Conservation (phyloP, 352 stramenopile genomes). For the Globisporangium spinosum region DNA sequence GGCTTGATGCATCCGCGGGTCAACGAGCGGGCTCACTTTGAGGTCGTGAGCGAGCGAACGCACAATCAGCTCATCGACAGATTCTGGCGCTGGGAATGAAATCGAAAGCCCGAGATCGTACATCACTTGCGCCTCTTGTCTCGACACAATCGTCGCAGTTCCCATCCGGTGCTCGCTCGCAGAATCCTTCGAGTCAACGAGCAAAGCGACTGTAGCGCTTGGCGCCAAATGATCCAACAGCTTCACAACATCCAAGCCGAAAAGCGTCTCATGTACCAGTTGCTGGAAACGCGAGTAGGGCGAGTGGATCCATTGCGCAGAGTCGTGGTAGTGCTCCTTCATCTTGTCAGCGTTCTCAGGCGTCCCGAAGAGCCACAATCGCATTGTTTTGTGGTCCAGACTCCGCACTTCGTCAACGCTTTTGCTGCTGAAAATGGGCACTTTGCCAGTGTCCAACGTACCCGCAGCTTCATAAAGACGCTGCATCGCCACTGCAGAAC, state of each 20-base stretch:
- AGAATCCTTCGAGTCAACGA: neutral
- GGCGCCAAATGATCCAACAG: conserved; percentile 25
- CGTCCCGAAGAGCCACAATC: conserved; percentile 33
- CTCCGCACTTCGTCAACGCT: neutral
- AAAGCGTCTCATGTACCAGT: conserved; percentile 28
- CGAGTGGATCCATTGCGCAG: conserved; percentile 20
- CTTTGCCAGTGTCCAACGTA: neutral
- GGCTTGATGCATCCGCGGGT: conserved; percentile 13
- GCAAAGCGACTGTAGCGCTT: conserved; percentile 12
- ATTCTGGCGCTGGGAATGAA: conserved; percentile 25
- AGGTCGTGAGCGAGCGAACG: conserved; percentile 27
- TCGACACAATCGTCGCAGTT: neutral
- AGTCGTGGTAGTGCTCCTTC: conserved; percentile 23
- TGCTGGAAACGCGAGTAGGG: conserved; percentile 30
- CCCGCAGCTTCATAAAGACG: neutral
- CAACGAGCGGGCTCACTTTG: conserved; percentile 20
- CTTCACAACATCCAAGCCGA: conserved; percentile 21
- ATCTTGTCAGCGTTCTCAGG: conserved; percentile 21
- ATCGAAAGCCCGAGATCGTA: conserved; percentile 16
- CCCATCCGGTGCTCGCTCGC: neutral
- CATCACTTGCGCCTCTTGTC: neutral
- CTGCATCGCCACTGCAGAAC: neutral
- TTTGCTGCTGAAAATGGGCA: neutral
- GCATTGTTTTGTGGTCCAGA: neutral
- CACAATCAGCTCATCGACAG: conserved; percentile 22